Evolutionary conservation across 352 stramenopile genomes (phyloP).

Genomic region (Globisporangium heterothallicum): DNA sequence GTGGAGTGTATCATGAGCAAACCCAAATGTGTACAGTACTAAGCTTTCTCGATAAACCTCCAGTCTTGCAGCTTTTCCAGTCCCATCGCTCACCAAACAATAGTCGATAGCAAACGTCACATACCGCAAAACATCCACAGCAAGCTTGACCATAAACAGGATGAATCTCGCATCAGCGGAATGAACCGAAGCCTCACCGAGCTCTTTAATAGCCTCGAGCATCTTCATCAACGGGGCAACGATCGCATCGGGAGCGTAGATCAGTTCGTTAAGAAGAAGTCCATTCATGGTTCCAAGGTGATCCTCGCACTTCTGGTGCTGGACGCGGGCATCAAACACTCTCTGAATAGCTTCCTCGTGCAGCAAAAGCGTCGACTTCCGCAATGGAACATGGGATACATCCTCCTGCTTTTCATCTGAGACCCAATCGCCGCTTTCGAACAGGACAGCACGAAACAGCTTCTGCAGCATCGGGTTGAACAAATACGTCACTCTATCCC

Average conservation of each 20-base stretch:
- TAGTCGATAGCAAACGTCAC: constrained; percentile 70
- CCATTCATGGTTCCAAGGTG: constrained; percentile 94
- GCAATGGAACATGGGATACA: constrained; percentile 71
- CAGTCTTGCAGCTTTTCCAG: constrained; percentile 31
- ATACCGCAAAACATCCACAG: constrained; percentile 74
- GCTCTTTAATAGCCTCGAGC: constrained; percentile 73
- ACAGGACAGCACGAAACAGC: constrained; percentile 84
- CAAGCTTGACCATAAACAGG: constrained; percentile 85
- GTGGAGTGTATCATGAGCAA: constrained; percentile 60
- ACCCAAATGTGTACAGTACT: constrained; percentile 59
- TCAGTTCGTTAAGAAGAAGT: constrained; percentile 97
- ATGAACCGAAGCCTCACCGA: constrained; percentile 77
- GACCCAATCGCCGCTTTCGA: constrained; percentile 87
- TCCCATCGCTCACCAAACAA: constrained; percentile 24
- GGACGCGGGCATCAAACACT: constrained; percentile 63
- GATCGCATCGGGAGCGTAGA: constrained; percentile 91
- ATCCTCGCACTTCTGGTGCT: constrained; percentile 80
- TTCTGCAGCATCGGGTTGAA: constrained; percentile 81
- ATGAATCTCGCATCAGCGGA: constrained; percentile 82
- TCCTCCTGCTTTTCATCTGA: constrained; percentile 48
- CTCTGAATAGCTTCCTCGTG: constrained; percentile 76
- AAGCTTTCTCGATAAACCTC: constrained; percentile 51
- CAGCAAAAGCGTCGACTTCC: constrained; percentile 77
- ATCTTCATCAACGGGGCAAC: constrained; percentile 74
- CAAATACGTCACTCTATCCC: constrained; percentile 86